Base-by-base conservation (phyloP, 768 basidiomycete species). In the Clavulina sp. region DNA sequence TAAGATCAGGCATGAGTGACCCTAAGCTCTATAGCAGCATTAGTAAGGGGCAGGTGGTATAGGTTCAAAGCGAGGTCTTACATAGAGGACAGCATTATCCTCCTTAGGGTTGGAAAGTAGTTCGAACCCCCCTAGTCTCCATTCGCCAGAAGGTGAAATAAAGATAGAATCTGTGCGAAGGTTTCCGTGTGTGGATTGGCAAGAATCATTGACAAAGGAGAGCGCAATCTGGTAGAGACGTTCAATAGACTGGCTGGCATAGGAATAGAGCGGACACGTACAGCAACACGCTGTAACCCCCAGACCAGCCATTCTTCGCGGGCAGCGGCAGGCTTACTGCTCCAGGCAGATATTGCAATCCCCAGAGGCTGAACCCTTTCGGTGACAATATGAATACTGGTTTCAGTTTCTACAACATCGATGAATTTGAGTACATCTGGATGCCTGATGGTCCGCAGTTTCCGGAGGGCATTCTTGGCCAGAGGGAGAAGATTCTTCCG, bases 91-190 rank as follows among this genome's bases (percentile, higher is more conserved):
- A 30, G 84, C 76, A 41, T 70, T 63, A 13, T 84, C 79, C 49
- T 96, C 92, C 58, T 78, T 84, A 5, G 81, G 73, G 57, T 74
- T 85, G 58, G 87, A 89, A 56, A 95, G 64, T 0, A 93, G 66
- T 60, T 99, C 95, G 60, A 97, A 91, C 0, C 93, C 93, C 19
- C 87, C 92, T 5, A 99, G 68, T 61, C 86, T 86, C 95, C 93
- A 97, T 68, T 99, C 95, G 4, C 93, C 87, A 0, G 88, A 85
- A 0, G 82, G 80, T 0, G 93, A 88, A 49, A 95, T 77, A 61
- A 95, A 96, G 53, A 96, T 76, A 1, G 85, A 78, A 52, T 74
- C 72, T n/a, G 74, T 63, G 53, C 77, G 69, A 52, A 92, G 61
- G 57, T 80, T 84, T 21, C 88, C 91, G 58, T 95, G 89, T 0